These are phyloP conservation scores for Chalara sp. DNA, from an alignment of 2,329 filamentous ascomycete genomes.

Conservation along the genomic window DNA sequence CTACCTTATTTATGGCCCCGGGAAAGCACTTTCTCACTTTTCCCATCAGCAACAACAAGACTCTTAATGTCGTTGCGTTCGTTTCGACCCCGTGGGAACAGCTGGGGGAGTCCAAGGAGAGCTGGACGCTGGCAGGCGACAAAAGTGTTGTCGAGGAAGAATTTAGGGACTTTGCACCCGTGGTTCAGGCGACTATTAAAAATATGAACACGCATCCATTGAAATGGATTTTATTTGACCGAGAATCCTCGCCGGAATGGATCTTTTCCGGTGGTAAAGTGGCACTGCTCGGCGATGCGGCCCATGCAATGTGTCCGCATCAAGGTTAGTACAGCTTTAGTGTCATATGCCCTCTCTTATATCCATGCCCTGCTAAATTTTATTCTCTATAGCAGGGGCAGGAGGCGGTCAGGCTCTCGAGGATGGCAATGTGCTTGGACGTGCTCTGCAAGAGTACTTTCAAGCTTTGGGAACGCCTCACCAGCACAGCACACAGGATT, in stretches of 20 bases:
- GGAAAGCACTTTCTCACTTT: constrained; percentile 30
- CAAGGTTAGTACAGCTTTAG: constrained; percentile 4
- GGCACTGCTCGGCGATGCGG: constrained; percentile 4
- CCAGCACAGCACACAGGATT: constrained; percentile 15
- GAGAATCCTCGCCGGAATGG: too few relatives aligned
- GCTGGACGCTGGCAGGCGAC: constrained; percentile 28
- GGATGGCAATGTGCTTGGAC: constrained; percentile 28
- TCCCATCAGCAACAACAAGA: constrained; percentile 28
- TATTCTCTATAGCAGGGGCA: constrained; percentile 13
- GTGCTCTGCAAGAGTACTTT: constrained; percentile 21
- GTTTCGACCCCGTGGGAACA: constrained; percentile 25
- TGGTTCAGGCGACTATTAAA: too few relatives aligned
- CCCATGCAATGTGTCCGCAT: constrained; percentile 7
- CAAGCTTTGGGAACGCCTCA: constrained; percentile 1
- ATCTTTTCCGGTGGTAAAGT: too few relatives aligned
- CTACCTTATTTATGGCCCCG: too few relatives aligned
- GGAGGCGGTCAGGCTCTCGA: constrained; percentile 38
- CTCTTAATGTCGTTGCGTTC: constrained; percentile 32
- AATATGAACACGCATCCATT: too few relatives aligned
- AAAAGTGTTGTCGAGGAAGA: constrained; percentile 6
- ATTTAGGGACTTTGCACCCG: neutral
- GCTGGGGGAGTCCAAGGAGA: constrained; percentile 28
- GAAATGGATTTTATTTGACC: too few relatives aligned
- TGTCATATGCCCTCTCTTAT: neutral
- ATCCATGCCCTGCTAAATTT: neutral